Evolutionary conservation across 805 yeast species (phyloP).

Genomic region (Ogataea siamensis): DNA sequence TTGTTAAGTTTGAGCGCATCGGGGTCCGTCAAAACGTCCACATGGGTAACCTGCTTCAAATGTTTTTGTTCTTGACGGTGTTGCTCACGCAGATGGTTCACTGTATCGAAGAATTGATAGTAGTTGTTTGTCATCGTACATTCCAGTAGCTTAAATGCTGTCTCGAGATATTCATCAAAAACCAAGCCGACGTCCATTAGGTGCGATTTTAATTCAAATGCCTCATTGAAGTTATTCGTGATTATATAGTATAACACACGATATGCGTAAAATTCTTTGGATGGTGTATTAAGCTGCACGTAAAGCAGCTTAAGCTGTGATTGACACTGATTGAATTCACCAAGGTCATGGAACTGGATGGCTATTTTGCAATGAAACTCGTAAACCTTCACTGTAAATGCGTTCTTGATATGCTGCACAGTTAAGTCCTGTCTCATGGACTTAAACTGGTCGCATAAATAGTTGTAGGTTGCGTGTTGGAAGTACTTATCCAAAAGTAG

Average conservation of each 20-base stretch:
- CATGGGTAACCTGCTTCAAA: constrained; percentile 1
- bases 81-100: constrained; percentile 17
- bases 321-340: constrained; percentile 95
- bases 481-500: constrained; percentile 52
- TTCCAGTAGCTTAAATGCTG: constrained; percentile 38
- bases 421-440: constrained; percentile 91
- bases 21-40: constrained; percentile 14
- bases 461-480: constrained; percentile 59
- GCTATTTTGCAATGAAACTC: constrained; percentile 88
- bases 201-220: constrained; percentile 40
- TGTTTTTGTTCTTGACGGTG: constrained; percentile 33
- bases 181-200: constrained; percentile 16
- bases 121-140: constrained; percentile 45
- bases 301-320: constrained; percentile 71
- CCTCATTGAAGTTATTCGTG: constrained; percentile 63
- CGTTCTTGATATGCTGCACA: constrained; percentile 81
- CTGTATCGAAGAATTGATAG: constrained; percentile 47
- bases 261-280: constrained; percentile 69
- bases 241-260: constrained; percentile 71
- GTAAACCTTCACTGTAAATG: constrained; percentile 75
- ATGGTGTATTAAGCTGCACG: constrained; percentile 32
- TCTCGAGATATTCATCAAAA: constrained; percentile 22
- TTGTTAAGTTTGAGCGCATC: constrained; percentile 22
- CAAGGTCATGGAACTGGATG: constrained; percentile 76
- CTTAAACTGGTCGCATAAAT: constrained; percentile 85